These are phyloP conservation scores for Thelephora aurantiotincta DNA, from an alignment of 768 basidiomycete genomes.

Conservation along the genomic window DNA sequence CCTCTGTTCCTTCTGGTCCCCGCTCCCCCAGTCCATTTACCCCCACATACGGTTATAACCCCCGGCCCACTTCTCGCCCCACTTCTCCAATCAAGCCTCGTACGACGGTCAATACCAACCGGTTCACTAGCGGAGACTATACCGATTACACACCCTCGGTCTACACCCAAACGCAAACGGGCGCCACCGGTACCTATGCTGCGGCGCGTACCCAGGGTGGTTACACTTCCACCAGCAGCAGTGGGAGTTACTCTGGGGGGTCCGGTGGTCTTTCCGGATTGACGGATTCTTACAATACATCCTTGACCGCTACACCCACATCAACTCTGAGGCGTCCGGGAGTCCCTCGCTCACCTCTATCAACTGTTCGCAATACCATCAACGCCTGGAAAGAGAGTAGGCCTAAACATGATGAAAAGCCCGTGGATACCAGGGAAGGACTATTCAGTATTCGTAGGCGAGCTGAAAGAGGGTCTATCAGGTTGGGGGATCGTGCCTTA, in stretches of 20 bases:
- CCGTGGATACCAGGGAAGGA: conserved; percentile 21
- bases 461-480: conserved; percentile 19
- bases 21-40: conserved; percentile 24
- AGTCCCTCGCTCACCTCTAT: conserved; percentile 48
- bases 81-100: conserved; percentile 34
- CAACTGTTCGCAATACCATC: conserved; percentile 67
- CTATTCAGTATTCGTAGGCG: conserved; percentile 39
- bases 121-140: neutral
- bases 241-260: neutral
- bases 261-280: neutral
- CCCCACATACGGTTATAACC: conserved; percentile 18
- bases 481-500: conserved; percentile 10
- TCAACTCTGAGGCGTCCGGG: conserved; percentile 49
- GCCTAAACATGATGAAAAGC: conserved; percentile 23
- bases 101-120: conserved; percentile 17
- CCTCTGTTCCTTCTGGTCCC: conserved; percentile 29
- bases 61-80: conserved; percentile 34
- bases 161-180: neutral
- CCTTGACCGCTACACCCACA: conserved; percentile 25
- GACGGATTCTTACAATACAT: conserved; percentile 26
- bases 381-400: conserved; percentile 72
- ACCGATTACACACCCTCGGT: neutral
- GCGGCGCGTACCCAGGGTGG: neutral
- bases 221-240: neutral
- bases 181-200: neutral